phyloP scores from a whole-genome alignment of 805 yeast genomes.

The Wickerhamiella domercqiae region DNA sequence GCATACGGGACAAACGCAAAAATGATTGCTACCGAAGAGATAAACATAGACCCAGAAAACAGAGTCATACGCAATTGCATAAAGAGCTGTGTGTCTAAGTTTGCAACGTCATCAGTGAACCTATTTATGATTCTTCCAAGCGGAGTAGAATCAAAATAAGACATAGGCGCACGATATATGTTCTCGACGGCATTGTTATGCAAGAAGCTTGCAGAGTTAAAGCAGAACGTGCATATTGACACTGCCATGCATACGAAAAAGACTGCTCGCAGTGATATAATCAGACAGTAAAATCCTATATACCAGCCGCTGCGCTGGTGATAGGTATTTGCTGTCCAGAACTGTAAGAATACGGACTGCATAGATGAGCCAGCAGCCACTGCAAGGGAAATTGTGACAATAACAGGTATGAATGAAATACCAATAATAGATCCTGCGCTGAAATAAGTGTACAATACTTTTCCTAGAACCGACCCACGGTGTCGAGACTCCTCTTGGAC shows the following conservation, averaged over 20 bases:
- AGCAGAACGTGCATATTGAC: conserved; percentile 28
- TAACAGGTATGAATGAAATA: conserved; percentile 18
- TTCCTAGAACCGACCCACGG: conserved; percentile 19
- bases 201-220: conserved; percentile 39
- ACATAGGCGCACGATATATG: conserved; percentile 65
- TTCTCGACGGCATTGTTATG: conserved; percentile 46
- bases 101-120: conserved; percentile 78
- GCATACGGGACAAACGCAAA: conserved; percentile 66
- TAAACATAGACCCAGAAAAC: conserved; percentile 36
- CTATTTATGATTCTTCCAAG: conserved; percentile 74
- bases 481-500: conserved; percentile 23
- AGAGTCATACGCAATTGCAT: conserved; percentile 52
- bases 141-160: conserved; percentile 73
- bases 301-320: conserved; percentile 37
- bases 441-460: conserved; percentile 40
- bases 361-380: conserved; percentile 34
- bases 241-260: conserved; percentile 21
- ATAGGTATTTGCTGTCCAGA: conserved; percentile 56
- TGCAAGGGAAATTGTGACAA: conserved; percentile 19
- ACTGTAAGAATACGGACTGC: conserved; percentile 38
- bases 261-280: conserved; percentile 39
- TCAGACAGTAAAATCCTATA: conserved; percentile 45
- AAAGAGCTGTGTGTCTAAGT: conserved; percentile 61
- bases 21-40: conserved; percentile 51
- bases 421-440: conserved; percentile 26